phyloP scores from a whole-genome alignment of 345 rosid species.

The Zanthoxylum bungeanum region DNA sequence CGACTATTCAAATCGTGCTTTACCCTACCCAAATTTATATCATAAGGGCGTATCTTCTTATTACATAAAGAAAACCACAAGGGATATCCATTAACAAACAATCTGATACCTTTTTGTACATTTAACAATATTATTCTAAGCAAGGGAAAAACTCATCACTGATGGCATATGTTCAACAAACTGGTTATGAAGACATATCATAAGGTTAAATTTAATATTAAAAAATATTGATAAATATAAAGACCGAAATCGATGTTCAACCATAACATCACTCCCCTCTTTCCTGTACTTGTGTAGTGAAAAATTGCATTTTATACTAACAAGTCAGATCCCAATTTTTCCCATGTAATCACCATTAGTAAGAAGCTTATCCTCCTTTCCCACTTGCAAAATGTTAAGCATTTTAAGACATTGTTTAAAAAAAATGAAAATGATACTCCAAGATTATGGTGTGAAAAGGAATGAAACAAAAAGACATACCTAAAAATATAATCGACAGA shows the following conservation, averaged over 20 bases:
- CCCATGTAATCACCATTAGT: no score
- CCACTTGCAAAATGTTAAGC: not conserved
- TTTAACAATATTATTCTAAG: not conserved
- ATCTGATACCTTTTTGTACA: not conserved
- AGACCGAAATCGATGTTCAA: no score
- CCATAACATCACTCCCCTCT: no score
- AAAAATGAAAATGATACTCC: not conserved
- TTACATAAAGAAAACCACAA: not conserved
- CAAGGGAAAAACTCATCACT: no score
- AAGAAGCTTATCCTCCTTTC: not conserved
- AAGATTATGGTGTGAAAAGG: not conserved
- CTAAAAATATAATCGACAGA: constrained; percentile 53
- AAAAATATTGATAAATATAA: no score
- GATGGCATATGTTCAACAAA: no score
- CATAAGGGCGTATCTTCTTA: not conserved
- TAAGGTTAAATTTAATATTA: no score
- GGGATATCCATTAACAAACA: not conserved
- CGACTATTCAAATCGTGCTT: not conserved
- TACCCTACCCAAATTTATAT: not conserved
- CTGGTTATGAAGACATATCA: no score
- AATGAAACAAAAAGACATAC: constrained; percentile 31
- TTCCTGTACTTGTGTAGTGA: no score
- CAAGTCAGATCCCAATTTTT: no score
- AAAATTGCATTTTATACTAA: no score
- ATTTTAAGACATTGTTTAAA: not conserved